phyloP scores from a whole-genome alignment of 176 grass and related monocot species.

The Melocanna baccifera region DNA sequence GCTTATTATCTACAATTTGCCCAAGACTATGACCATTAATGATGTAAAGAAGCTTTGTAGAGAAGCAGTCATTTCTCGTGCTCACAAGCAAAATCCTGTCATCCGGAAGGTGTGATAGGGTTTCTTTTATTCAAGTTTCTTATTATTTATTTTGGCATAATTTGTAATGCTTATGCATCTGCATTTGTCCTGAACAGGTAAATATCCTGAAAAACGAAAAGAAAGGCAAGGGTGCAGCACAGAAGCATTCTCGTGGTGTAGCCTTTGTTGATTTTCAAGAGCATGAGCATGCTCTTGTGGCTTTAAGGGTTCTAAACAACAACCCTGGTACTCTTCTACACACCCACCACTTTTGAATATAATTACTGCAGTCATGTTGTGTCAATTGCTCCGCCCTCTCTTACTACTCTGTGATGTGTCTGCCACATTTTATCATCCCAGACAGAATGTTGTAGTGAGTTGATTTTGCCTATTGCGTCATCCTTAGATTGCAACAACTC shows the following conservation, averaged over 20 bases:
- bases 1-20: constrained; percentile 96
- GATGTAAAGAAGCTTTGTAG: constrained; percentile 93
- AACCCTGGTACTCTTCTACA: constrained; percentile 70
- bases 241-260: constrained; percentile 84
- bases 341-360: not conserved
- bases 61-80: constrained; percentile 83
- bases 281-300: constrained; percentile 91
- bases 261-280: constrained; percentile 98
- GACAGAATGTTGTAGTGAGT: not conserved
- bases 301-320: constrained; percentile 93
- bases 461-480: not conserved
- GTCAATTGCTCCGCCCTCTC: not conserved
- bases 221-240: constrained; percentile 54
- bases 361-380: not conserved
- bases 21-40: constrained; percentile 80
- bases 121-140: constrained; percentile 27
- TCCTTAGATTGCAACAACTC: not conserved
- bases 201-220: constrained; percentile 83
- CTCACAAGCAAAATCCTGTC: constrained; percentile 77
- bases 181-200: constrained; percentile 52
- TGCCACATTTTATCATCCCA: not conserved
- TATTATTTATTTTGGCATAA: not conserved
- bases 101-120: constrained; percentile 66
- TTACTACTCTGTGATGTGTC: not conserved
- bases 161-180: constrained; percentile 9